These are phyloP conservation scores for Tuber magnatum DNA, from an alignment of 495 filamentous ascomycete genomes.

Conservation along the genomic window DNA sequence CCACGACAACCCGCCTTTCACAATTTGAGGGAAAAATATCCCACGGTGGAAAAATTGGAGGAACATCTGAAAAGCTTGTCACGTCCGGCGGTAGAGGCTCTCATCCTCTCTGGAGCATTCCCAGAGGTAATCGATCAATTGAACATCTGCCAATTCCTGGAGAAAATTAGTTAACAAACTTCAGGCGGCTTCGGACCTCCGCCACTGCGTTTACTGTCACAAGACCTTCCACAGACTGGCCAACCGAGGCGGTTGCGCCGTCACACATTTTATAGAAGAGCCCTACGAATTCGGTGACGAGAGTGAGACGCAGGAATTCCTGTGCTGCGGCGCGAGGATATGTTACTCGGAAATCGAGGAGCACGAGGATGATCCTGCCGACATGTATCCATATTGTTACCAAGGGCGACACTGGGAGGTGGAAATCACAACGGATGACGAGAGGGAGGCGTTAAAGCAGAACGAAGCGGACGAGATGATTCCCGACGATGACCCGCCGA, in stretches of 20 bases:
- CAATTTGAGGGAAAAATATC: slow-evolving; percentile 9
- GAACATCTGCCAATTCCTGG: not conserved
- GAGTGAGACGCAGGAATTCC: not conserved
- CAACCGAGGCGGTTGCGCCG: slow-evolving; percentile 5
- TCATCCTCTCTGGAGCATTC: slow-evolving; percentile 19
- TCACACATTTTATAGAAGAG: slow-evolving; percentile 12
- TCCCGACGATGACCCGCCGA: not conserved
- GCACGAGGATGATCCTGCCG: not conserved
- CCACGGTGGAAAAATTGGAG: slow-evolving; percentile 10
- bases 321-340: slow-evolving; percentile 14
- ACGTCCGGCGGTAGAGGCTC: not conserved
- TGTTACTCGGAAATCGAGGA: slow-evolving; percentile 6
- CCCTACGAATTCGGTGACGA: slow-evolving; percentile 1
- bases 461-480: slow-evolving; percentile 9
- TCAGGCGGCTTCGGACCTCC: slow-evolving; percentile 12
- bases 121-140: slow-evolving; percentile 13
- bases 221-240: slow-evolving; percentile 10
- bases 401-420: slow-evolving; percentile 15
- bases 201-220: slow-evolving; percentile 24
- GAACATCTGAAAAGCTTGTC: slow-evolving; percentile 13
- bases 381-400: slow-evolving; percentile 13
- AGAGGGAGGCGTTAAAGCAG: not conserved
- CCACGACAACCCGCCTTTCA: slow-evolving; percentile 8
- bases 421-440: slow-evolving; percentile 24
- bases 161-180: not conserved